Evolutionary conservation across 1,139 yeast genomes (phyloP), one percentile per base, ranked within the genome.

Genomic region (Pneumocystis carinii): DNA sequence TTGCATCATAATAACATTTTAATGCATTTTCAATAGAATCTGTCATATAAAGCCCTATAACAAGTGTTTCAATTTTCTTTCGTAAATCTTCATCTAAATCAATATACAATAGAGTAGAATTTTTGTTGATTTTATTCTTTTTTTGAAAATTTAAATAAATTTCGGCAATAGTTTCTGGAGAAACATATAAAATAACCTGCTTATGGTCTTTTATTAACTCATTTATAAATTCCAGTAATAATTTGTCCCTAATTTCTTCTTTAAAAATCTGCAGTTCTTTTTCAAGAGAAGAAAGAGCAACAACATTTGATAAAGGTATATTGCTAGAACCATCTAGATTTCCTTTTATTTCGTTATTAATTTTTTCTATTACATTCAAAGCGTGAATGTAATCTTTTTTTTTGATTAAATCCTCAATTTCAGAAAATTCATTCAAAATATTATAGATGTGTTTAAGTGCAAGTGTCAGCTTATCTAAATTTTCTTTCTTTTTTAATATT

Each of bases 1-100:
- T 82, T 42, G 78, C 78, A 36, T 85, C 94, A 70, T 86, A 88
- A 72, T 87, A 90, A 8, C 77, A 71, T 48, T 79, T 77, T 69
- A 85, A 85, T 0, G 95, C 89, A 29, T 81, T 77, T 1, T 82
- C 78, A 59, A 90, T 74, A 69, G 82, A 83, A 41, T 84, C 86
- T 56, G 90, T 82, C 66, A 83, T 48, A 48, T 19, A 48, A 48
- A 48, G 10, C 15, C 32, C 55, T 24, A 24, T 1, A 80, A 12
- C 81, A 76, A 58, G 89, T 76, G 59, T 86, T 86, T 27, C 74
- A 72, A 36, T 88, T 76, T 62, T 77, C 79, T 1, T 74, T 77
- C 8, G 75, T 74, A 6, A 88, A 72, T 32, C 75, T 72, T 0
- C 67, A 66, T 66, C 80, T 79, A 57, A 79, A 75, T 0, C 69